Evolutionary conservation across 2,329 filamentous ascomycete species (phyloP).

Genomic region (Cordyceps sp.): DNA sequence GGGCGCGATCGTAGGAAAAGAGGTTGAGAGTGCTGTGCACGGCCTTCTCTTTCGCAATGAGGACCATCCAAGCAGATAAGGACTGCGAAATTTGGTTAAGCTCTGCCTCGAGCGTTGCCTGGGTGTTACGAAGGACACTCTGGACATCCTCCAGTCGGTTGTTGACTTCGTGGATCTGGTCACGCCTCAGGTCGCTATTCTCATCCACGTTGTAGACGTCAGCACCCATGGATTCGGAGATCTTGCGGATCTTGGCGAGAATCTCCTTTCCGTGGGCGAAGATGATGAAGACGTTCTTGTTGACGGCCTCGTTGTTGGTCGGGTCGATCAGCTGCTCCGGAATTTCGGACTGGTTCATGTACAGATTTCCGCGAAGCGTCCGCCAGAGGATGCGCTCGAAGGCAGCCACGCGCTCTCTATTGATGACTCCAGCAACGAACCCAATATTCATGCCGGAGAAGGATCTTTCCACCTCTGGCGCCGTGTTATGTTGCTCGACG

Average conservation of each 20-base stretch:
- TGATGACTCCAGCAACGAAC: constrained; percentile 92
- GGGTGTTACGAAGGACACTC: constrained; percentile 88
- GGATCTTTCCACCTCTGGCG: constrained; percentile 58
- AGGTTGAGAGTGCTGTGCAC: constrained; percentile 91
- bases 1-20: constrained; percentile 90
- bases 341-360: constrained; percentile 99
- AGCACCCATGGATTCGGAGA: constrained; percentile 91
- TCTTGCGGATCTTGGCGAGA: constrained; percentile 96
- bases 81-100: constrained; percentile 85
- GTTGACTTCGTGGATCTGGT: constrained; percentile 97
- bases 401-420: constrained; percentile 77
- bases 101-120: constrained; percentile 83
- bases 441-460: constrained; percentile 99
- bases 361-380: constrained; percentile 89
- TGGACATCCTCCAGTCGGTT: constrained; percentile 78
- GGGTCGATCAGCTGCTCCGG: constrained; percentile 85
- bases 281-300: constrained; percentile 99
- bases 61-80: constrained; percentile 90
- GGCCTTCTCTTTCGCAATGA: constrained; percentile 96
- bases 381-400: constrained; percentile 98
- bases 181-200: constrained; percentile 84
- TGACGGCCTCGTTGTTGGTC: constrained; percentile 74
- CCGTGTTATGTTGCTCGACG: constrained; percentile 63
- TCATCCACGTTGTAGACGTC: constrained; percentile 95
- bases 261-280: constrained; percentile 98